Evolutionary conservation across 129 eudicot species (phyloP).

Genomic region (Smallanthus sonchifolius): DNA sequence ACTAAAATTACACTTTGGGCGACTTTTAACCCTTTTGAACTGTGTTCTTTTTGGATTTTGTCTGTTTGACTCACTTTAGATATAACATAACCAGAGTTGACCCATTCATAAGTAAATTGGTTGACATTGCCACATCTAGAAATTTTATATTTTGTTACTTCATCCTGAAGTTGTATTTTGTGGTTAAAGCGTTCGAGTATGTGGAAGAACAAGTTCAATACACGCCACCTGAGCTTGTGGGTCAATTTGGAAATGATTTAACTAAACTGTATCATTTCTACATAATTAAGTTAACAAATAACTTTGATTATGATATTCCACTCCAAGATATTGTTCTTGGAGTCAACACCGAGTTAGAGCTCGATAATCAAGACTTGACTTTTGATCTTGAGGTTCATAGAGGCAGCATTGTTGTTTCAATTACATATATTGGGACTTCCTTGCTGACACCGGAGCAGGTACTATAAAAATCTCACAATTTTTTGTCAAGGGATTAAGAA

Average conservation of each 20-base stretch:
- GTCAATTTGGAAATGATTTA: conserved; percentile 24
- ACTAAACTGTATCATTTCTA: conserved; percentile 42
- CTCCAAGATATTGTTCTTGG: conserved; percentile 47
- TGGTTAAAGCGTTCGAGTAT: conserved; percentile 35
- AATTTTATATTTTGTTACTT: background rate
- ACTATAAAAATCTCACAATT: background rate
- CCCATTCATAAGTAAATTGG: background rate
- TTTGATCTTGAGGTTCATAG: conserved; percentile 51
- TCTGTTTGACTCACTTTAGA: background rate
- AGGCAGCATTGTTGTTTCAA: conserved; percentile 31
- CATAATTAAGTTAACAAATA: conserved; percentile 31
- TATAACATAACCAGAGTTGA: background rate
- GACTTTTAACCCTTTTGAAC: background rate
- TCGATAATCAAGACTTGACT: conserved; percentile 27
- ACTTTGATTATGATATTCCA: conserved; percentile 32
- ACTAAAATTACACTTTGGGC: background rate
- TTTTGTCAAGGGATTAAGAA: background rate
- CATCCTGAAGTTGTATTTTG: background rate
- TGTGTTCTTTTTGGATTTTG: background rate
- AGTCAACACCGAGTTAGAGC: conserved; percentile 31
- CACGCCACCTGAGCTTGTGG: conserved; percentile 51
- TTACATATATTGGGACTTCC: conserved; percentile 31
- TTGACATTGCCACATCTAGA: background rate
- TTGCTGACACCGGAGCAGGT: conserved; percentile 47
- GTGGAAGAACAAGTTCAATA: conserved; percentile 39